Conservation (phyloP, 2,329 filamentous ascomycete species). For the Orbilia blumenaviensis region DNA sequence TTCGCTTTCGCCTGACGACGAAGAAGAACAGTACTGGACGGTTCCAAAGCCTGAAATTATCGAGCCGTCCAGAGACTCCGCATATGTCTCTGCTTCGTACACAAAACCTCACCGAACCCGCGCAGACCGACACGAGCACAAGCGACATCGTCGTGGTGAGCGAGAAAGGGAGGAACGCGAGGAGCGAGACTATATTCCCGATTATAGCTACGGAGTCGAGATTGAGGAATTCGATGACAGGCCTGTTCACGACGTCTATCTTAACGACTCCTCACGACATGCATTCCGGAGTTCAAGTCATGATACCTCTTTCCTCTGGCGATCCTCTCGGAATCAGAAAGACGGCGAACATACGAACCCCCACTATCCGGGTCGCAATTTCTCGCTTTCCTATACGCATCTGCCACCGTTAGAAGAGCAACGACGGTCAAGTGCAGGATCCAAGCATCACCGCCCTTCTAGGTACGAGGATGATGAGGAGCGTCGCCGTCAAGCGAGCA, state of each 20-base stretch:
- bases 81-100: conserved; percentile 37
- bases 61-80: conserved; percentile 33
- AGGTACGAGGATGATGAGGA: conserved; percentile 43
- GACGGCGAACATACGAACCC: conserved; percentile 26
- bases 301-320: conserved; percentile 52
- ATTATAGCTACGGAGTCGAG: conserved; percentile 40
- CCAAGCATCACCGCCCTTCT: conserved; percentile 26
- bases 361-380: conserved; percentile 24
- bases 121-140: conserved; percentile 45
- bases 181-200: conserved; percentile 21
- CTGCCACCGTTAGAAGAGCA: conserved; percentile 39
- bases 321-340: conserved; percentile 18
- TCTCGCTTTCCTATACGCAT: conserved; percentile 46
- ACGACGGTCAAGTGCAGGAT: conserved; percentile 25
- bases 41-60: conserved; percentile 35
- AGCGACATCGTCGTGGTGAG: conserved; percentile 48
- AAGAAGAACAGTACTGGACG: conserved; percentile 40
- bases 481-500: conserved; percentile 25
- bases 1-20: conserved; percentile 33
- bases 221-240: conserved; percentile 40
- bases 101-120: conserved; percentile 35
- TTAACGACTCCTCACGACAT: conserved; percentile 38
- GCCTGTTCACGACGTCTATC: conserved; percentile 26
- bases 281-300: conserved; percentile 51
- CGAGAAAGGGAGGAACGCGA: conserved; percentile 15